phyloP scores from a whole-genome alignment of 441 rosid genomes.

The Bruguiera hainesii region DNA sequence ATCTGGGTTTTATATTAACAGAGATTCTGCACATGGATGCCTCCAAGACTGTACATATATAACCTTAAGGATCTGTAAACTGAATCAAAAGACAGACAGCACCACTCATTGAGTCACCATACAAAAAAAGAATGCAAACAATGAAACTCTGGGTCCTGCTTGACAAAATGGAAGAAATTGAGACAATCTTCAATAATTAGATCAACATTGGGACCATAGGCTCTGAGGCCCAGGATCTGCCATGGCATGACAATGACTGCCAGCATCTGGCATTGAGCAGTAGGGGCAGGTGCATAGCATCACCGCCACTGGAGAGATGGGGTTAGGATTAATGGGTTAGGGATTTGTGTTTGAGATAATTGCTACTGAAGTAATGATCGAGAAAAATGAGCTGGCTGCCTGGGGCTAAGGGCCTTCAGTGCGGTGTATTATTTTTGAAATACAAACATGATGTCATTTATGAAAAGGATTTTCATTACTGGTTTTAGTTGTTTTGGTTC shows the following conservation, averaged over 20 bases:
- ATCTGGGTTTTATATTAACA: slow-evolving; percentile 62
- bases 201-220: slow-evolving; percentile 64
- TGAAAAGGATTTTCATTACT: too few relatives aligned
- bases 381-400: too few relatives aligned
- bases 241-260: slow-evolving; percentile 77
- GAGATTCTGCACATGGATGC: slow-evolving; percentile 89
- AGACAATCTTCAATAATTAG: slow-evolving; percentile 58
- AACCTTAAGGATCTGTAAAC: slow-evolving; percentile 45
- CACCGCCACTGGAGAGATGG: too few relatives aligned
- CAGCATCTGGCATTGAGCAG: slow-evolving; percentile 56
- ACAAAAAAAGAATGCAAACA: slow-evolving; percentile 54
- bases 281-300: too few relatives aligned
- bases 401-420: too few relatives aligned
- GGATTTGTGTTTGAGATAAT: too few relatives aligned
- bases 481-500: too few relatives aligned
- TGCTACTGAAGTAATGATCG: too few relatives aligned
- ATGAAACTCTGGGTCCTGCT: slow-evolving; percentile 29
- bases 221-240: slow-evolving; percentile 65
- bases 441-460: too few relatives aligned
- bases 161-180: slow-evolving; percentile 48
- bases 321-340: too few relatives aligned
- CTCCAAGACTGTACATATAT: slow-evolving; percentile 62
- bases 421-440: too few relatives aligned
- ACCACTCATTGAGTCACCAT: slow-evolving; percentile 88
- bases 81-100: slow-evolving; percentile 63